Percentiles rank a stretch among this genome's conserved stretches.
These are phyloP conservation scores for Papiliotrema laurentii DNA, from an alignment of 1,284 basidiomycete genomes.

Conservation along the genomic window DNA sequence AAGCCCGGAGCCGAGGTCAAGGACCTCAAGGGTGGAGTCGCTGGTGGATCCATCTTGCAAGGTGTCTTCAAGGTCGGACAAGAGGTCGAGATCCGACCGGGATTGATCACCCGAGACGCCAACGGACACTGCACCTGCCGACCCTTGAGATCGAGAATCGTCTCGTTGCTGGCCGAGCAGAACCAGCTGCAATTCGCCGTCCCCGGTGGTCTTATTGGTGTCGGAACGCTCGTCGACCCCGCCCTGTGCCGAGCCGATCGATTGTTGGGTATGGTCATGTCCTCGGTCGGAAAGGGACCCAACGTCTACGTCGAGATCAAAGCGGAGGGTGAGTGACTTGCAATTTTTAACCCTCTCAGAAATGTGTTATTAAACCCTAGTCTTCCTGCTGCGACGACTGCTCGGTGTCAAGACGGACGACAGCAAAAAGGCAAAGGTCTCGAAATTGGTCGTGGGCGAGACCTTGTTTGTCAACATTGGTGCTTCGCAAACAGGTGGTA, in stretches of 20 bases:
- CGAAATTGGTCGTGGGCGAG: conserved; percentile 90
- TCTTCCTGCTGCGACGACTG: conserved; percentile 87
- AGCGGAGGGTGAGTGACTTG: conserved; percentile 46
- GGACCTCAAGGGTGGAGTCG: conserved; percentile 96
- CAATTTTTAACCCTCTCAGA: too few relatives aligned
- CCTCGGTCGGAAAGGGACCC: conserved; percentile 87
- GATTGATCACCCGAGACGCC: conserved; percentile 92
- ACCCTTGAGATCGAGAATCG: conserved; percentile 88
- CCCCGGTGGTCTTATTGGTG: conserved; percentile 95
- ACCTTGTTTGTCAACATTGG: conserved; percentile 91
- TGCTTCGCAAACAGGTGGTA: conserved; percentile 88
- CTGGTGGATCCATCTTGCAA: conserved; percentile 90
- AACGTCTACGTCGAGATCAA: conserved; percentile 77
- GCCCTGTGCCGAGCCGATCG: conserved; percentile 96
- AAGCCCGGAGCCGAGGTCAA: conserved; percentile 96
- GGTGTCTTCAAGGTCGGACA: conserved; percentile 87
- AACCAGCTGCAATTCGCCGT: conserved; percentile 94
- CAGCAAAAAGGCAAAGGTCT: conserved; percentile 92
- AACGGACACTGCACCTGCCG: conserved; percentile 86
- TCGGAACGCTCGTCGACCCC: conserved; percentile 93
- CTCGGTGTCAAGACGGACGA: conserved; percentile 98
- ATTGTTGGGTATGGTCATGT: conserved; percentile 92
- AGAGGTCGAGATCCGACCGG: conserved; percentile 96
- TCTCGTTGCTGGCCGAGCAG: conserved; percentile 88
- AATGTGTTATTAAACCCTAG: conserved; percentile 17